Base-by-base conservation (phyloP, 192 early-diverging fungal genomes). In the Coemansia sp. region DNA sequence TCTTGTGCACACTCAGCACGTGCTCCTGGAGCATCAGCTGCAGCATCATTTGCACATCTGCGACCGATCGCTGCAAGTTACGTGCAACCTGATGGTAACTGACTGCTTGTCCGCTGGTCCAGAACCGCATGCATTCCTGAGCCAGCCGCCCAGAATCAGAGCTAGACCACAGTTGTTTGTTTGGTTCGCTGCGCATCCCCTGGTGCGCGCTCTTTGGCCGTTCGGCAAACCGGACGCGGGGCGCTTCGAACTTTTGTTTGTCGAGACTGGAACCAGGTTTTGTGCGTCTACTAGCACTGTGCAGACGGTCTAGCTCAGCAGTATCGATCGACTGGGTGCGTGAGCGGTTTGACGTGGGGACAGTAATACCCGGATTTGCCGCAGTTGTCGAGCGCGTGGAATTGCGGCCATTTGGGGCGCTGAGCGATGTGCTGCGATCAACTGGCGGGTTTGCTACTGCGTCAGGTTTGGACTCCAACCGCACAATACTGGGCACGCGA, bases 1-100 rank as follows among this genome's bases (percentile, higher is more conserved):
- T 29, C 56, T 62, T 66, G 25, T 66, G 65, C 23, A 59, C 76
- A 17, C 56, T 56, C 39, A 72, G 63, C 38, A 47, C 51, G 38
- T 69, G 58, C 38, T 78, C 76, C 21, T 72, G 63, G 10, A 78
- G 70, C 76, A 78, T 72, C 9, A 69, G 62, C 58, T 64, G 69
- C 19, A 77, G 66, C 69, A 69, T 73, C 9, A 56, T 48, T 24
- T 50, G 41, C 22, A 69, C 56, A 22, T 78, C 76, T 32, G 58
- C 59, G 0, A 22, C 50, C 11, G 63, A 39, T 17, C 76, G 62
- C 15, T 41, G 38, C 55, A 78, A 50, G 5, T 52, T 41, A 9
- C 39, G 22, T 1, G 70, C 64, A 12, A 69, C 55, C 39, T 29
- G 24, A 7, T 38, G 45, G 23, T 56, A 63, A 62, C 72, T 66